These are phyloP conservation scores for Cardamine occulta DNA, from an alignment of 345 rosid genomes.

Conservation along the genomic window DNA sequence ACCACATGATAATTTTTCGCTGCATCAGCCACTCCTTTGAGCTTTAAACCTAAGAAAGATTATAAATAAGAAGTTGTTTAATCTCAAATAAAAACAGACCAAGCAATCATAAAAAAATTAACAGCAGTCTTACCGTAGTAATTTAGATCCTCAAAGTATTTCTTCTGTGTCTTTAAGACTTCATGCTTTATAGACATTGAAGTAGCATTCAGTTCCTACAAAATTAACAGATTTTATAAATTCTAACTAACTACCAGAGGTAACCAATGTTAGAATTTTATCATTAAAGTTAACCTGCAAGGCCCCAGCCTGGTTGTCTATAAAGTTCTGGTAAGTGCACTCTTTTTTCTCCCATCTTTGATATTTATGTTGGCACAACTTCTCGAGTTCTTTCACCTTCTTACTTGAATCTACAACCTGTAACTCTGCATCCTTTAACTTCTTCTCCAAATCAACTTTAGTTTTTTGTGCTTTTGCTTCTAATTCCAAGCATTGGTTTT, in stretches of 20 bases:
- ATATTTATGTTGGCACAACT: slow-evolving; percentile 63
- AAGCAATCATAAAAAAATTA: slow-evolving; percentile 24
- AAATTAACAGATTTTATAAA: slow-evolving; percentile 18
- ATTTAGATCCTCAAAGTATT: slow-evolving; percentile 63
- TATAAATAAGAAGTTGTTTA: slow-evolving; percentile 15
- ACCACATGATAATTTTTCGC: slow-evolving; percentile 80
- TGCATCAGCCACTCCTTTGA: slow-evolving; percentile 80
- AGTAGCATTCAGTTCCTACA: slow-evolving; percentile 70
- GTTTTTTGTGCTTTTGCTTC: slow-evolving; percentile 59
- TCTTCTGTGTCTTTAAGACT: slow-evolving; percentile 61
- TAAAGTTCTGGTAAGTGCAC: slow-evolving; percentile 54
- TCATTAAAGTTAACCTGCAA: slow-evolving; percentile 60
- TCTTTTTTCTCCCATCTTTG: slow-evolving; percentile 79
- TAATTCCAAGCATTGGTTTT: slow-evolving; percentile 58
- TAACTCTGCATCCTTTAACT: slow-evolving; percentile 63
- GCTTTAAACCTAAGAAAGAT: slow-evolving; percentile 62
- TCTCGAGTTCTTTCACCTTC: slow-evolving; percentile 78
- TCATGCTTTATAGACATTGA: slow-evolving; percentile 70
- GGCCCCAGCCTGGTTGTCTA: slow-evolving; percentile 59
- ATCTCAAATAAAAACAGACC: slow-evolving; percentile 23
- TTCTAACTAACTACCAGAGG: slow-evolving; percentile 4
- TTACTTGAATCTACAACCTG: slow-evolving; percentile 55
- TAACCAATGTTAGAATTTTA: slow-evolving; percentile 16
- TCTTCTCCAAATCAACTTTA: slow-evolving; percentile 58
- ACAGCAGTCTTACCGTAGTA: slow-evolving; percentile 61